These are phyloP conservation scores for Aspergillus quadrilineatus DNA, from an alignment of 2,329 filamentous ascomycete genomes.

Conservation along the genomic window DNA sequence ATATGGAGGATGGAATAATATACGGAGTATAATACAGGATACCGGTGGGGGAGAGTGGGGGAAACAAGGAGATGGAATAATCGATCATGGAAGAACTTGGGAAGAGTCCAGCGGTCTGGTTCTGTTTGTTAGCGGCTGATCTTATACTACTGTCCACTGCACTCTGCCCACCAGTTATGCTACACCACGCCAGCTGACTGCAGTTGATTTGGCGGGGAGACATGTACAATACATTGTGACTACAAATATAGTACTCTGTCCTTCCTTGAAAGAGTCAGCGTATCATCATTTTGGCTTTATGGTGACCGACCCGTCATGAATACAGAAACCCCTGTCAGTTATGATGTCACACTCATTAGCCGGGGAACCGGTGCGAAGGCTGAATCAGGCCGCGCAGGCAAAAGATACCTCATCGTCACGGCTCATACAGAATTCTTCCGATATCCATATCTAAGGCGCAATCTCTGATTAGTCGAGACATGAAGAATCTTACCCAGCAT, in stretches of 20 bases:
- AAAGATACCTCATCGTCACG: background rate
- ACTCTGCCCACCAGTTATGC: background rate
- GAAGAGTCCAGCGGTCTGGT: conserved; percentile 29
- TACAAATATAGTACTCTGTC: background rate
- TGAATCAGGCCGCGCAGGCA: background rate
- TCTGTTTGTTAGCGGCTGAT: conserved; percentile 30
- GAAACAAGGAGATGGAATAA: conserved; percentile 8
- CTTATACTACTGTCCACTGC: conserved; percentile 6
- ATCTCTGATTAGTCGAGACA: background rate
- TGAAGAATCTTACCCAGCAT: background rate
- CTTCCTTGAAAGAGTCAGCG: background rate
- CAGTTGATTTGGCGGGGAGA: background rate
- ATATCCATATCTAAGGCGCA: background rate
- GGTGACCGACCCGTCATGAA: background rate
- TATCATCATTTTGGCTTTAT: background rate
- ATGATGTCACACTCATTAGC: conserved; percentile 8
- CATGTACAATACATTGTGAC: background rate
- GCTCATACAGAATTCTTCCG: background rate
- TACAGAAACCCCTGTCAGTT: background rate
- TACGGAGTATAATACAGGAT: conserved; percentile 1
- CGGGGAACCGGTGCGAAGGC: conserved; percentile 1
- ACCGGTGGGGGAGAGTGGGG: conserved; percentile 20
- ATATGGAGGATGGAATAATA: background rate
- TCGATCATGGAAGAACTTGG: conserved; percentile 3
- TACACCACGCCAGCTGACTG: no score